Evolutionary conservation across 2,329 filamentous ascomycete genomes (phyloP).

Genomic region (Beauveria bassiana): DNA sequence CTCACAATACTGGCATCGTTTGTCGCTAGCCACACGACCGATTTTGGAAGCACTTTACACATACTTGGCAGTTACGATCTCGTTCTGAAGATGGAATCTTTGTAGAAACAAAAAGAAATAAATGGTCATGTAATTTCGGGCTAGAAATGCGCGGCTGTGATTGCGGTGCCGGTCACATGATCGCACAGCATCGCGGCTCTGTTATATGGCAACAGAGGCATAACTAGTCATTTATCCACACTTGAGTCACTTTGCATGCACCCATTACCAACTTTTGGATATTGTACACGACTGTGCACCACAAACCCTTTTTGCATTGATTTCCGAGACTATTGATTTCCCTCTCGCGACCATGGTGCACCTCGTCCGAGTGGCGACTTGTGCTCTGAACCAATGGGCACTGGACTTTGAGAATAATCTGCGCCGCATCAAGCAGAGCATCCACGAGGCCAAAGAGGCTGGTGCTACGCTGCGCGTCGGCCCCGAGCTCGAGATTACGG

Average conservation of each 20-base stretch:
- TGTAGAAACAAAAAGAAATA: neutral
- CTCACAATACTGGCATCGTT: too few species aligned
- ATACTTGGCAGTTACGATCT: neutral
- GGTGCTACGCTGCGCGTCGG: slow-evolving; percentile 57
- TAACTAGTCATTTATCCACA: neutral
- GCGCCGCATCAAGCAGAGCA: slow-evolving; percentile 55
- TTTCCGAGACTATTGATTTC: too few species aligned
- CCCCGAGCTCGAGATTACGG: slow-evolving; percentile 37
- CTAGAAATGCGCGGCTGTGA: neutral
- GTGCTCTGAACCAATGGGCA: slow-evolving; percentile 26
- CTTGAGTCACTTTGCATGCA: neutral
- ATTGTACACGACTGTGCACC: neutral
- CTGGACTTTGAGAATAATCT: slow-evolving; percentile 59
- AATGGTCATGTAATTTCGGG: neutral
- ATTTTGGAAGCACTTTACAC: too few species aligned
- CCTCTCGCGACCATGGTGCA: slow-evolving; percentile 17
- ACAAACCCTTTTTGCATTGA: neutral
- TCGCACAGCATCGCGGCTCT: neutral
- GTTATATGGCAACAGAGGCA: neutral
- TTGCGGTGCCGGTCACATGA: neutral
- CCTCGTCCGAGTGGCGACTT: slow-evolving; percentile 28
- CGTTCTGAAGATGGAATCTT: neutral
- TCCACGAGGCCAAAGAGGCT: slow-evolving; percentile 49
- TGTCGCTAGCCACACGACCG: too few species aligned
- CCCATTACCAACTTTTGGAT: neutral